Conservation (phyloP, 2,329 filamentous ascomycete genomes). For the Diaporthe sp. region DNA sequence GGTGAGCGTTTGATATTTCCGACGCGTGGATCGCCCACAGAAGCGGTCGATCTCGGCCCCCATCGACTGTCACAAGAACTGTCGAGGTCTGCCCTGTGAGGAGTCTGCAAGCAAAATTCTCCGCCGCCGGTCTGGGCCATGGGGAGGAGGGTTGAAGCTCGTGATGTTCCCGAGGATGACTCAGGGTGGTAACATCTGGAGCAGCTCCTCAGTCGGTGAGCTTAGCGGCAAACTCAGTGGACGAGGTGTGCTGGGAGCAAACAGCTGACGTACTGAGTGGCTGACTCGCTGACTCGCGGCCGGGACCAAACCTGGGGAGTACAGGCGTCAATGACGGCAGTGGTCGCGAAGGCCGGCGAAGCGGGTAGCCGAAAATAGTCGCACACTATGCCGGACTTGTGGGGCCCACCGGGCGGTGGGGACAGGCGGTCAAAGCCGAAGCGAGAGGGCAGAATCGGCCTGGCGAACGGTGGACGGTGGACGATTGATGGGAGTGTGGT, state of each 20-base stretch:
- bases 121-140: background rate
- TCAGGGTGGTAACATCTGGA: constrained; percentile 21
- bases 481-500: background rate
- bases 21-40: constrained; percentile 3
- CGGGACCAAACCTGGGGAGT: constrained; percentile 15
- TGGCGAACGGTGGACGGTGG: background rate
- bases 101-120: background rate
- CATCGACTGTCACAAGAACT: background rate
- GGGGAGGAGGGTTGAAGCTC: constrained; percentile 1
- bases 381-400: constrained; percentile 24
- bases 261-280: constrained; percentile 16
- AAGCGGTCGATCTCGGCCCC: background rate
- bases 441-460: background rate
- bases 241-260: constrained; percentile 13
- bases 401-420: constrained; percentile 18
- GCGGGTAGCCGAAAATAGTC: constrained; percentile 26
- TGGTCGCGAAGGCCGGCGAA: constrained; percentile 18
- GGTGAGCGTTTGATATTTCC: constrained; percentile 4
- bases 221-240: constrained; percentile 26
- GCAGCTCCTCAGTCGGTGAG: constrained; percentile 22
- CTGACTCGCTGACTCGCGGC: constrained; percentile 22
- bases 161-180: constrained; percentile 18
- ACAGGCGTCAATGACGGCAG: constrained; percentile 20
- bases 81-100: constrained; percentile 5
- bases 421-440: constrained; percentile 24